Conservation (phyloP, 2,329 filamentous ascomycete genomes). For the Penicillium concentricum region DNA sequence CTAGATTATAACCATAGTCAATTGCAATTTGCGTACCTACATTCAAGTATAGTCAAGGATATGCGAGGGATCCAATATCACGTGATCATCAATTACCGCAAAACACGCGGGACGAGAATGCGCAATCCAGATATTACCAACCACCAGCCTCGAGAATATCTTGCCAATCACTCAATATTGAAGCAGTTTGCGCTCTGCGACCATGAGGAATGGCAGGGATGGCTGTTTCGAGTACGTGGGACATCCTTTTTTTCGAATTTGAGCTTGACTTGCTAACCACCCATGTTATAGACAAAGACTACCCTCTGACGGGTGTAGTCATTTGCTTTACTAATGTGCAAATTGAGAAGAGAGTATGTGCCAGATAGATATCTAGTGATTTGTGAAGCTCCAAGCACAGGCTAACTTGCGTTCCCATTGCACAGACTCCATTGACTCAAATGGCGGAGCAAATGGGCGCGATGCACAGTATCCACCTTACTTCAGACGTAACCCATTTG, state of each 20-base stretch:
- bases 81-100: slow-evolving; percentile 16
- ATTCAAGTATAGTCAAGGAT: not conserved
- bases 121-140: slow-evolving; percentile 1
- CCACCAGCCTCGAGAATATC: not conserved
- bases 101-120: slow-evolving; percentile 16
- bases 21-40: not conserved
- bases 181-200: slow-evolving; percentile 9
- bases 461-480: slow-evolving; percentile 83
- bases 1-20: not conserved
- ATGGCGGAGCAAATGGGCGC: slow-evolving; percentile 78
- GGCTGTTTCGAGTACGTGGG: slow-evolving; percentile 34
- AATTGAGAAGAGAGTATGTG: slow-evolving; percentile 71
- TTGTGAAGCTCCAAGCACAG: not conserved
- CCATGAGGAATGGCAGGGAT: slow-evolving; percentile 45
- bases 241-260: not conserved
- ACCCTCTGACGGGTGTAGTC: slow-evolving; percentile 68
- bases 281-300: slow-evolving; percentile 51
- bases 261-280: slow-evolving; percentile 17
- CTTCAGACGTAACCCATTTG: slow-evolving; percentile 92
- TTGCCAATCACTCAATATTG: not conserved
- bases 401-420: slow-evolving; percentile 7
- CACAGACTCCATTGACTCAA: slow-evolving; percentile 42
- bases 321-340: slow-evolving; percentile 86
- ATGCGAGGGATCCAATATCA: slow-evolving; percentile 1
- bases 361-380: not conserved